These are phyloP conservation scores for Scheffersomyces illinoinensis DNA, from an alignment of 1,139 yeast genomes.

Conservation along the genomic window DNA sequence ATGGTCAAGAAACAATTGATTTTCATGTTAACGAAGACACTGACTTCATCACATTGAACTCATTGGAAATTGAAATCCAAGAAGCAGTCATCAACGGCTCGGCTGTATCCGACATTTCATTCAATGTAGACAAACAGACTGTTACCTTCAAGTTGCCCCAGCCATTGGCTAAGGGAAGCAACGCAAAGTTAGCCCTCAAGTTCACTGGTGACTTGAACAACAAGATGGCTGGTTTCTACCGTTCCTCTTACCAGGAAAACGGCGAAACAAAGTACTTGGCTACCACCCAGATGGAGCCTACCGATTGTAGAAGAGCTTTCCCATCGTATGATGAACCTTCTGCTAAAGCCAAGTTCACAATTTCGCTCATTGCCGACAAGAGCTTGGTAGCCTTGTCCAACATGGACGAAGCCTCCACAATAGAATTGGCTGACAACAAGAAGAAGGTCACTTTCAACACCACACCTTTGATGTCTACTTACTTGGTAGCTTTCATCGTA, in stretches of 20 bases:
- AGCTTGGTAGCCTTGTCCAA: slow-evolving; percentile 71
- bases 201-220: slow-evolving; percentile 69
- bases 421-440: slow-evolving; percentile 42
- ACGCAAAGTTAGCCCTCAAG: slow-evolving; percentile 47
- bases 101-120: slow-evolving; percentile 27
- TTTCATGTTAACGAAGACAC: slow-evolving; percentile 61
- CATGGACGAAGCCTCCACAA: slow-evolving; percentile 66
- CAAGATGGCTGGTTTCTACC: slow-evolving; percentile 76
- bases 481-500: slow-evolving; percentile 30
- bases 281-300: slow-evolving; percentile 84
- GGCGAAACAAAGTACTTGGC: slow-evolving; percentile 67
- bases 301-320: slow-evolving; percentile 82
- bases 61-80: slow-evolving; percentile 63
- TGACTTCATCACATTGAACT: slow-evolving; percentile 55
- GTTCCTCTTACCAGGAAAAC: slow-evolving; percentile 67
- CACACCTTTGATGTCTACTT: slow-evolving; percentile 20
- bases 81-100: slow-evolving; percentile 48
- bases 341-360: slow-evolving; percentile 70
- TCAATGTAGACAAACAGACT: slow-evolving; percentile 60
- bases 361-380: slow-evolving; percentile 60
- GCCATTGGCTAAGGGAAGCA: slow-evolving; percentile 45
- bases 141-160: slow-evolving; percentile 61
- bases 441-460: slow-evolving; percentile 49
- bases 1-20: slow-evolving; percentile 66
- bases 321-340: slow-evolving; percentile 85